These are phyloP conservation scores for Rugonectria rugulosa DNA, from an alignment of 2,329 filamentous ascomycete genomes.

Conservation along the genomic window DNA sequence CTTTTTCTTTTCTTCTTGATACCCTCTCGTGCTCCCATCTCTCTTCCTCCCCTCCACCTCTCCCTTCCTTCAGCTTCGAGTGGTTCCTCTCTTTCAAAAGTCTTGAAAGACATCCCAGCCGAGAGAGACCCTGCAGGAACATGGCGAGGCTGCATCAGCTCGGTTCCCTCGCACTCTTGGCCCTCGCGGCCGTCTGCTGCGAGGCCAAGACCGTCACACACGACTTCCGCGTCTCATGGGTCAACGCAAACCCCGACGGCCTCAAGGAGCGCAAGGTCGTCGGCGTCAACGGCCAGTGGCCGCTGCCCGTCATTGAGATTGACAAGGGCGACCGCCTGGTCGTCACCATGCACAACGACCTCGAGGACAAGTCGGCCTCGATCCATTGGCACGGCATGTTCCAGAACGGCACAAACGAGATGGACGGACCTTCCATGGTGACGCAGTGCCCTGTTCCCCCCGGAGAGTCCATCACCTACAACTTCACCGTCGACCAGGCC, in stretches of 20 bases:
- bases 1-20: not conserved
- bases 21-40: not conserved
- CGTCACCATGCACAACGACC: slow-evolving; percentile 56
- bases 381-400: slow-evolving; percentile 69
- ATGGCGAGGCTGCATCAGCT: slow-evolving; percentile 9
- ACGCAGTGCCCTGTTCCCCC: slow-evolving; percentile 65
- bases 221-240: slow-evolving; percentile 69
- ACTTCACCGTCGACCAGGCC: slow-evolving; percentile 63
- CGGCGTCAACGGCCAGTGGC: slow-evolving; percentile 72
- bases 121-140: not conserved
- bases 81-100: too few relatives aligned
- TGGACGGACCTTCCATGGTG: slow-evolving; percentile 64
- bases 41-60: not conserved
- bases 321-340: slow-evolving; percentile 60
- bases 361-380: slow-evolving; percentile 51
- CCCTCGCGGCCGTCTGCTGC: slow-evolving; percentile 17
- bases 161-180: slow-evolving; percentile 8
- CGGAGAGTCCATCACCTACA: slow-evolving; percentile 62
- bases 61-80: too few relatives aligned
- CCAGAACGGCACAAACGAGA: slow-evolving; percentile 63
- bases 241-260: slow-evolving; percentile 68
- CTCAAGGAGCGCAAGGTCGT: slow-evolving; percentile 62
- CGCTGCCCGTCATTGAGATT: slow-evolving; percentile 65
- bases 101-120: too few relatives aligned
- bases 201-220: slow-evolving; percentile 55